These are phyloP conservation scores for Ogataea saltuana DNA, from an alignment of 805 yeast species.

Conservation along the genomic window DNA sequence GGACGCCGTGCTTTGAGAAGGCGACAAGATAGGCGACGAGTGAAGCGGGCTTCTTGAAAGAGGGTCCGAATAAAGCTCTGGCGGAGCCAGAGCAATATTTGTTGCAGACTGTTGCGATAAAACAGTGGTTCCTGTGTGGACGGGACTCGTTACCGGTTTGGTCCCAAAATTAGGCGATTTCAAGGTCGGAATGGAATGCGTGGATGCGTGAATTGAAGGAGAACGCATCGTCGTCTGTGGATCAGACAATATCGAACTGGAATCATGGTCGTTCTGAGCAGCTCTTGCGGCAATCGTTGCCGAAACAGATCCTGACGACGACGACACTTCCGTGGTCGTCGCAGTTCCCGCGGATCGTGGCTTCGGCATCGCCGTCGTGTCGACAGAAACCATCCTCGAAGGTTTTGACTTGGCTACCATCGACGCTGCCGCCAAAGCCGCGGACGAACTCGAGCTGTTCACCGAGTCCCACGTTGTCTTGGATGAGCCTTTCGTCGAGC, in stretches of 20 bases:
- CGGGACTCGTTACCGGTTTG: not conserved
- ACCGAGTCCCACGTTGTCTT: constrained; percentile 32
- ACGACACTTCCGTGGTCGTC: not conserved
- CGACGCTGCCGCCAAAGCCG: constrained; percentile 39
- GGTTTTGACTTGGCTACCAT: constrained; percentile 37
- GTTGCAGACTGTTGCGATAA: not conserved
- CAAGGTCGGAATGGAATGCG: constrained; percentile 13
- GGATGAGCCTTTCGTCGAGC: not conserved
- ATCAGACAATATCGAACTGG: not conserved
- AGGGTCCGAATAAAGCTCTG: constrained; percentile 14
- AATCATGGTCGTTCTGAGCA: not conserved
- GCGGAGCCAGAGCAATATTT: constrained; percentile 3
- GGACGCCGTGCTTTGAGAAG: constrained; percentile 12
- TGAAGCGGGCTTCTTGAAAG: constrained; percentile 13
- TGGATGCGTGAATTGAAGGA: constrained; percentile 1
- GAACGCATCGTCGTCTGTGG: not conserved
- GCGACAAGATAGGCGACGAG: constrained; percentile 13
- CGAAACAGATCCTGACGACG: not conserved
- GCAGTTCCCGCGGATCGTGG: not conserved
- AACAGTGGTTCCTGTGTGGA: not conserved
- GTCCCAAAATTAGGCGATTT: constrained; percentile 15
- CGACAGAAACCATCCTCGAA: constrained; percentile 26
- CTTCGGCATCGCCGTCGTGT: constrained; percentile 3
- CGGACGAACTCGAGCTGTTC: constrained; percentile 31
- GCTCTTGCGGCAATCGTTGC: not conserved